Evolutionary conservation across 108 stramenopile genomes (phyloP).

Genomic region (Craspedostauros australis): DNA sequence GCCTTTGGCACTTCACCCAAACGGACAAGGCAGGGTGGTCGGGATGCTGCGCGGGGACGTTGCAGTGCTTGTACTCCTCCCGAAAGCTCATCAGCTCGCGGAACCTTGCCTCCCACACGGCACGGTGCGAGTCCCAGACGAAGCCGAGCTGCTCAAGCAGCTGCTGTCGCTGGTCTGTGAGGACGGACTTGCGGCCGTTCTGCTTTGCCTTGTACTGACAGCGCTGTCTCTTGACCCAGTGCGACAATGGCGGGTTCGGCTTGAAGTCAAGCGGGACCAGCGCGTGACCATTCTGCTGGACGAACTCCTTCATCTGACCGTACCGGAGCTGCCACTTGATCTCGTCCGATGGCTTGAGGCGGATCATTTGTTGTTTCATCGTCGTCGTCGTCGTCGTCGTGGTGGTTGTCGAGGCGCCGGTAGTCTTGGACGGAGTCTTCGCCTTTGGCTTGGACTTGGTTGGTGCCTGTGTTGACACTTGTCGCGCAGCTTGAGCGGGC

Average conservation of each 20-base stretch:
- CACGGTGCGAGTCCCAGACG: constrained; percentile 34
- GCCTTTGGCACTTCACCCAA: constrained; percentile 40
- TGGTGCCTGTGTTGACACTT: too few relatives aligned
- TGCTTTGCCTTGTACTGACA: constrained; percentile 33
- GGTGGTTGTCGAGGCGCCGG: too few relatives aligned
- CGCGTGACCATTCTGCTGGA: constrained; percentile 21
- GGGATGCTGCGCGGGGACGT: constrained; percentile 30
- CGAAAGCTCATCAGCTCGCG: constrained; percentile 14
- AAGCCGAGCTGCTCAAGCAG: constrained; percentile 37
- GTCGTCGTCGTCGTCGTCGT: too few relatives aligned
- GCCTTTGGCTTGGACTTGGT: too few relatives aligned
- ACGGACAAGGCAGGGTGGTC: constrained; percentile 18
- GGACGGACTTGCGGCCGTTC: constrained; percentile 25
- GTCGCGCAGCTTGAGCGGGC: too few relatives aligned
- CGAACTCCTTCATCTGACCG: constrained; percentile 33
- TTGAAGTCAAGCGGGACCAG: constrained; percentile 18
- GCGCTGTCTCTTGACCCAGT: constrained; percentile 44
- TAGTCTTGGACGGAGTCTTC: too few relatives aligned
- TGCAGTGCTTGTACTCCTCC: constrained; percentile 15
- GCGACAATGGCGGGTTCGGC: constrained; percentile 5
- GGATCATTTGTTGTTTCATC: too few relatives aligned
- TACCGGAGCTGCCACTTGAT: too few relatives aligned
- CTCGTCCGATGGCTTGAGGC: too few relatives aligned
- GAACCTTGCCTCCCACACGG: constrained; percentile 20
- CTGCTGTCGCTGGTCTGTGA: constrained; percentile 37